Conservation (phyloP, 1,139 yeast species). For the Eremothecium coryli region DNA sequence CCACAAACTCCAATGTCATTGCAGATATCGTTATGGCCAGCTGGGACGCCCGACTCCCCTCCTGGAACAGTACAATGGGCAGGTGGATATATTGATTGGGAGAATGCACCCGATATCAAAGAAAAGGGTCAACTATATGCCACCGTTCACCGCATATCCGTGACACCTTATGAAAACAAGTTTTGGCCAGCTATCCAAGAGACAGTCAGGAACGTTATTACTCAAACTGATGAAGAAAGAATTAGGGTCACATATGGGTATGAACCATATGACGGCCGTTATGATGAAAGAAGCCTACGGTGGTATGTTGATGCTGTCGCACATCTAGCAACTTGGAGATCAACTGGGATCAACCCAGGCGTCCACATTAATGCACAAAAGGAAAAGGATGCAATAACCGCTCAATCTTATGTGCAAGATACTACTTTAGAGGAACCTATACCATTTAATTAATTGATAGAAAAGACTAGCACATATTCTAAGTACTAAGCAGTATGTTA, state of each 20-base stretch:
- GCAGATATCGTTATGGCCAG: constrained; percentile 90
- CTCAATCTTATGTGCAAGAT: too few relatives aligned
- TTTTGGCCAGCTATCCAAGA: constrained; percentile 10
- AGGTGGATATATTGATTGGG: constrained; percentile 83
- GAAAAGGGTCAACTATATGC: constrained; percentile 26
- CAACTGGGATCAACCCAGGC: constrained; percentile 6
- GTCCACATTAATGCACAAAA: neutral
- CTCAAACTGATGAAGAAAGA: neutral
- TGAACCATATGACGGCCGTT: constrained; percentile 1
- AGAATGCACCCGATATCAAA: constrained; percentile 26
- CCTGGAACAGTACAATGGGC: constrained; percentile 89
- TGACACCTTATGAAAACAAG: constrained; percentile 21
- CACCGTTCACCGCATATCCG: constrained; percentile 14
- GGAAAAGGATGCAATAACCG: too few relatives aligned
- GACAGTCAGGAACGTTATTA: neutral
- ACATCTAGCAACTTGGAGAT: constrained; percentile 1
- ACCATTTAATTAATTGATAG: neutral
- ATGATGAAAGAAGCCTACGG: constrained; percentile 2
- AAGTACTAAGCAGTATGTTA: too few relatives aligned
- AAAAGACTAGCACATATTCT: too few relatives aligned
- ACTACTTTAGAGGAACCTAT: neutral
- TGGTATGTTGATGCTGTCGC: constrained; percentile 5
- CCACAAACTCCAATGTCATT: constrained; percentile 92
- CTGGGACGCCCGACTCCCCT: constrained; percentile 57
- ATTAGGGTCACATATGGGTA: constrained; percentile 2